These are phyloP conservation scores for Paramyrothecium sp. DNA, from an alignment of 2,329 filamentous ascomycete genomes.

Conservation along the genomic window DNA sequence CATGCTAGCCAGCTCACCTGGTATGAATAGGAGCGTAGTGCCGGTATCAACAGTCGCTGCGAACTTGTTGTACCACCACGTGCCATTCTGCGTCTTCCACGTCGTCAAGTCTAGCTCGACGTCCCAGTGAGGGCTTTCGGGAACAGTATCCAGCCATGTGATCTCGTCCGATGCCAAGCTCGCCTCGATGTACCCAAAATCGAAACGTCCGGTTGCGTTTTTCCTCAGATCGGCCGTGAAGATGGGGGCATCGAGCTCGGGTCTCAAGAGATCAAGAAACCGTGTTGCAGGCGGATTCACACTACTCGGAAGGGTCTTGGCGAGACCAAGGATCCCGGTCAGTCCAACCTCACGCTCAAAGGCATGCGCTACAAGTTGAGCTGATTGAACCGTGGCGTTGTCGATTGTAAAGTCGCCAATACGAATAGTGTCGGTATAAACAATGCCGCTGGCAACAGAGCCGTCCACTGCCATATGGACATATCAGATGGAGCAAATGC, in stretches of 20 bases:
- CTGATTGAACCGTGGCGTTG: slow-evolving; percentile 49
- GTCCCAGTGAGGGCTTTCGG: slow-evolving; percentile 36
- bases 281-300: slow-evolving; percentile 40
- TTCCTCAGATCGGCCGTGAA: slow-evolving; percentile 50
- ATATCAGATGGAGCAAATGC: neutral
- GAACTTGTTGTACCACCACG: slow-evolving; percentile 46
- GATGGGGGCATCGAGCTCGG: slow-evolving; percentile 36
- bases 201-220: slow-evolving; percentile 46
- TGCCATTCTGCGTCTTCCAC: slow-evolving; percentile 43
- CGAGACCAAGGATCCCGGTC: slow-evolving; percentile 53
- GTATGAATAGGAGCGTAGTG: slow-evolving; percentile 63
- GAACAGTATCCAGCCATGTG: slow-evolving; percentile 36
- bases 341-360: slow-evolving; percentile 41
- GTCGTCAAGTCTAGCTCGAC: slow-evolving; percentile 47
- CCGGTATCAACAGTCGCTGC: slow-evolving; percentile 67
- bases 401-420: slow-evolving; percentile 43
- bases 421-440: slow-evolving; percentile 48
- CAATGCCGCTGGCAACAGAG: slow-evolving; percentile 42
- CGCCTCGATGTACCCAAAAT: slow-evolving; percentile 49
- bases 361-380: slow-evolving; percentile 37
- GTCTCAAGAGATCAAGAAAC: slow-evolving; percentile 42
- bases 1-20: slow-evolving; percentile 49
- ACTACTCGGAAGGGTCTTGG: slow-evolving; percentile 43
- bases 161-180: slow-evolving; percentile 36
- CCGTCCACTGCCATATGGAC: slow-evolving; percentile 40